Conservation (phyloP, 345 rosid genomes). For the Clausena lansium region DNA sequence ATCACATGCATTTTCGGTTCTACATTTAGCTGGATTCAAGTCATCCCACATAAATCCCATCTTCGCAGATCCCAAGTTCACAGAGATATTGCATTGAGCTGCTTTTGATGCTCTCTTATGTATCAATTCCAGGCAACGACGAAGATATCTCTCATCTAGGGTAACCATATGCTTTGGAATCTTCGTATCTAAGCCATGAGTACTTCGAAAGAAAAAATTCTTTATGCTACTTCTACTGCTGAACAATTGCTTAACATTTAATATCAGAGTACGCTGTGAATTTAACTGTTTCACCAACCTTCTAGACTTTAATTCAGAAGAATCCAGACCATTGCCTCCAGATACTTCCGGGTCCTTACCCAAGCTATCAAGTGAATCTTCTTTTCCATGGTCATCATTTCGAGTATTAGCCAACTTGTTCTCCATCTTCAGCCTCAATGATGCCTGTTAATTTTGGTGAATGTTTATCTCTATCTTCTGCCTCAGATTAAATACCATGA, state of each 20-base stretch:
- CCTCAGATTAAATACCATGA: constrained; percentile 15
- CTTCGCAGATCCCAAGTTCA: constrained; percentile 36
- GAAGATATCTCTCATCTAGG: constrained; percentile 73
- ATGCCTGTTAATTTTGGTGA: constrained; percentile 14
- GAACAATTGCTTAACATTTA: constrained; percentile 53
- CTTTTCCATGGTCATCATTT: constrained; percentile 42
- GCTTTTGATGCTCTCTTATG: constrained; percentile 53
- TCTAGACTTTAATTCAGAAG: constrained; percentile 27
- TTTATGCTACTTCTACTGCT: constrained; percentile 43
- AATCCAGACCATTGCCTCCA: constrained; percentile 16
- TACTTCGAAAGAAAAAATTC: constrained; percentile 43
- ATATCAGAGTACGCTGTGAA: constrained; percentile 35
- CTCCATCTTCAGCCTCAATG: constrained; percentile 45
- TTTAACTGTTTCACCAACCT: constrained; percentile 40
- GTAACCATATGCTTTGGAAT: constrained; percentile 73
- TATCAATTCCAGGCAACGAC: constrained; percentile 65
- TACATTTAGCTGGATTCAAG: constrained; percentile 25
- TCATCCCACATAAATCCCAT: constrained; percentile 35
- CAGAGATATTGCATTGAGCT: constrained; percentile 39
- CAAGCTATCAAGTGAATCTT: constrained; percentile 34
- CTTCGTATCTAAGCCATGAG: constrained; percentile 44
- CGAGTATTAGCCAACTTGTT: constrained; percentile 28
- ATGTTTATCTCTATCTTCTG: constrained; percentile 24
- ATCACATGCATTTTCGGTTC: constrained; percentile 31
- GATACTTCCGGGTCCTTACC: constrained; percentile 25